Evolutionary conservation across 2,329 filamentous ascomycete genomes (phyloP).

Genomic region (Purpureocillium lavendulum): DNA sequence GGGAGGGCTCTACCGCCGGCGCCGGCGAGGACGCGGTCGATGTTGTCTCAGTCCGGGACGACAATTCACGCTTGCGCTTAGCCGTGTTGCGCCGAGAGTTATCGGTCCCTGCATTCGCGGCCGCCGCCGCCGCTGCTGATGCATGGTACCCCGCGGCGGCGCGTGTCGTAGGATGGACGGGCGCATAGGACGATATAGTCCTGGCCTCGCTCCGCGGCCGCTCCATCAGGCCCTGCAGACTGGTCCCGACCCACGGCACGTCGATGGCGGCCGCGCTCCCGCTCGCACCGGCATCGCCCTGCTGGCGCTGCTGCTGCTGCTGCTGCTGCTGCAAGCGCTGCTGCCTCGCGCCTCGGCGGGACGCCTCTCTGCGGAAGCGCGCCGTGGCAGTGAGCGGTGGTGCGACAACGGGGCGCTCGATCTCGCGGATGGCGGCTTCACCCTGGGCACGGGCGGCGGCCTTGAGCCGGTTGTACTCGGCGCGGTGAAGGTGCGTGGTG

Average conservation of each 20-base stretch:
- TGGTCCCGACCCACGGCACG: slow-evolving; percentile 20
- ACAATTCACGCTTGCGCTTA: too few species aligned
- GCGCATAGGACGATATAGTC: slow-evolving; percentile 9
- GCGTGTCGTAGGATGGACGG: background rate
- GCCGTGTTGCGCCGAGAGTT: too few species aligned
- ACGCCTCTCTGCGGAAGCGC: slow-evolving; percentile 12
- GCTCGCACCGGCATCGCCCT: too few species aligned
- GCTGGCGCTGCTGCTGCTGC: background rate
- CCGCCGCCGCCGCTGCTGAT: background rate
- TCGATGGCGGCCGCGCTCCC: slow-evolving; percentile 4
- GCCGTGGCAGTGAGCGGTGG: slow-evolving; percentile 19
- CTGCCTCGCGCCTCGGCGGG: slow-evolving; percentile 15
- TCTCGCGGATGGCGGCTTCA: slow-evolving; percentile 38
- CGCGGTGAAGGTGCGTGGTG: slow-evolving; percentile 68
- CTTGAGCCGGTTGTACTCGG: slow-evolving; percentile 65
- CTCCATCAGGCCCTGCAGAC: slow-evolving; percentile 35
- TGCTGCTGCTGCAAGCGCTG: slow-evolving; percentile 8
- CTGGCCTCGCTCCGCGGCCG: slow-evolving; percentile 24
- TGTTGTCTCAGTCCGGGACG: too few species aligned
- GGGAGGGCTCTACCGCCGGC: too few species aligned
- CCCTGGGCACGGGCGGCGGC: slow-evolving; percentile 45
- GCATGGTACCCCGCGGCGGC: background rate
- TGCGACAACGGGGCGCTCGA: slow-evolving; percentile 42
- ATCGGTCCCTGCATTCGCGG: too few species aligned
- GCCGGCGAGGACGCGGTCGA: too few species aligned